A percentile compares a stretch with the other conserved stretches of the same genome.
Evolutionary conservation across 129 eudicot genomes (phyloP).

Genomic region (sunflower (Helianthus annuus)): DNA sequence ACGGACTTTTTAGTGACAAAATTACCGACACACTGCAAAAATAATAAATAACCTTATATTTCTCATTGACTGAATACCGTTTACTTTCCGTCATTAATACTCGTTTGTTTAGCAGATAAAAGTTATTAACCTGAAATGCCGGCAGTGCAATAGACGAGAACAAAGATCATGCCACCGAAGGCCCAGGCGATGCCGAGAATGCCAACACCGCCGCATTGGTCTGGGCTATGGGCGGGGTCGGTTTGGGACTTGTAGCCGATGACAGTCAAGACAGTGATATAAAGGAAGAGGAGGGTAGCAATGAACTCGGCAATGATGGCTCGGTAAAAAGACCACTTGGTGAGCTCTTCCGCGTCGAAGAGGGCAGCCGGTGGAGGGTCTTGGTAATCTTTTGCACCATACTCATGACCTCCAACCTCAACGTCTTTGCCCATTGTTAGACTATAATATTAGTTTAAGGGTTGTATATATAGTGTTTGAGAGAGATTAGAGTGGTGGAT

Average conservation of each 20-base stretch:
- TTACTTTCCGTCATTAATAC: no score
- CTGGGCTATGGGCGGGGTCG: conserved; percentile 37
- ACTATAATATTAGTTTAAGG: no score
- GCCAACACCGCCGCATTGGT: conserved; percentile 60
- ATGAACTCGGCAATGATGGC: conserved; percentile 61
- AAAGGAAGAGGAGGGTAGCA: conserved; percentile 60
- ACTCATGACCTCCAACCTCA: conserved; percentile 44
- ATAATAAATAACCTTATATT: no score
- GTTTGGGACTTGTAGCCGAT: conserved; percentile 53
- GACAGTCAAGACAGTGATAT: conserved; percentile 66
- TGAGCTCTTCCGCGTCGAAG: conserved; percentile 51
- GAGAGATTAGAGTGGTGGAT: no score
- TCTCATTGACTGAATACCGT: no score
- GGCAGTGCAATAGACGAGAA: conserved; percentile 60
- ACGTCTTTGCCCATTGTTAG: conserved; percentile 44
- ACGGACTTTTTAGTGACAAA: no score
- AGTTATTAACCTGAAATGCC: conserved; percentile 53
- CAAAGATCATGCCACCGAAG: conserved; percentile 59
- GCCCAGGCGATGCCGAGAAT: conserved; percentile 73
- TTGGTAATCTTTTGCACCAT: conserved; percentile 53
- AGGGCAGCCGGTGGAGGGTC: conserved; percentile 59
- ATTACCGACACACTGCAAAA: no score
- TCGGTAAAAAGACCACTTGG: conserved; percentile 41
- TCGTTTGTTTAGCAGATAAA: background rate
- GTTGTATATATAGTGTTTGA: no score